Evolutionary conservation across 73 alveolate genomes (phyloP).

Genomic region (Paramecium biaurelia): DNA sequence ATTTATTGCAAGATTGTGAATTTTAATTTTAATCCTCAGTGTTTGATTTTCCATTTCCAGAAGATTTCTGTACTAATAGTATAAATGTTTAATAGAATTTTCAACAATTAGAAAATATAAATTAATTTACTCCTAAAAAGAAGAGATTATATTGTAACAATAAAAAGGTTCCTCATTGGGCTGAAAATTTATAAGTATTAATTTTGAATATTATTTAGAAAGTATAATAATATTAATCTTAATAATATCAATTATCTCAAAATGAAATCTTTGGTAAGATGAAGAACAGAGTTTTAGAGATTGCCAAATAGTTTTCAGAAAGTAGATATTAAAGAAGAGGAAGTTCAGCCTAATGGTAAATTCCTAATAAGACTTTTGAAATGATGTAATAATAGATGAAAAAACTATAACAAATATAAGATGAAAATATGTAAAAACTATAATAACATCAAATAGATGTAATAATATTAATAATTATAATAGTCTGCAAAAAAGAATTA

Average conservation of each 20-base stretch:
- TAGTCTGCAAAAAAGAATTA: neutral
- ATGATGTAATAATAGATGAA: neutral
- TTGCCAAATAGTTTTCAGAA: neutral
- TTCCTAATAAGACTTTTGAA: neutral
- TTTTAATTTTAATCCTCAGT: constrained; percentile 4
- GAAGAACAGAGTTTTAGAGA: neutral
- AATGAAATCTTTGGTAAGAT: neutral
- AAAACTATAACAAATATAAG: neutral
- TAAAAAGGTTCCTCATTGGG: constrained; percentile 40
- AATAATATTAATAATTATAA: neutral
- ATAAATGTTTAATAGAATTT: neutral
- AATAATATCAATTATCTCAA: neutral
- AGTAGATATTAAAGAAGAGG: neutral
- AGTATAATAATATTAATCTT: neutral
- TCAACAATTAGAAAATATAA: neutral
- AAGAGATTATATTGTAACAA: neutral
- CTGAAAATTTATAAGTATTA: neutral
- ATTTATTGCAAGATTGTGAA: neutral
- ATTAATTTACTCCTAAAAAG: constrained; percentile 15
- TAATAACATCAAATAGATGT: neutral
- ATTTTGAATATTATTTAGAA: neutral
- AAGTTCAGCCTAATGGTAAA: neutral
- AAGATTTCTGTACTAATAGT: neutral
- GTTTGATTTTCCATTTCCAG: constrained; percentile 38
- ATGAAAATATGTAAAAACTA: neutral